Percentiles rank a stretch among this genome's conserved stretches.
Evolutionary conservation across 2,329 filamentous ascomycete genomes (phyloP).

Genomic region (Hortaea sp.): DNA sequence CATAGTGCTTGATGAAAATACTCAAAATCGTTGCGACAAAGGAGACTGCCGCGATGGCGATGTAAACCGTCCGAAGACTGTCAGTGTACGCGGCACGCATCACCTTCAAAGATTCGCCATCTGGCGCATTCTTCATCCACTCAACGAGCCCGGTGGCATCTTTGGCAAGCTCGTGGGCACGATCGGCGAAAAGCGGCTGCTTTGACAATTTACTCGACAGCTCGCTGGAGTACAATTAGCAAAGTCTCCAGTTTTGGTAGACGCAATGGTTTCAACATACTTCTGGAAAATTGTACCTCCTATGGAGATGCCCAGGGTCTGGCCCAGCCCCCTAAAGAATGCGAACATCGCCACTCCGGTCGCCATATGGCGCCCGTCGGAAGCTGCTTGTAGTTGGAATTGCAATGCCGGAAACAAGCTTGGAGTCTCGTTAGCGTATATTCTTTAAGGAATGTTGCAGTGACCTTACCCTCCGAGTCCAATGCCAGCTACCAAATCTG

Average conservation of each 20-base stretch:
- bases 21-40: constrained; percentile 1
- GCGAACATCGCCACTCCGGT: constrained; percentile 55
- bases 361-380: constrained; percentile 46
- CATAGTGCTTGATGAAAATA: constrained; percentile 4
- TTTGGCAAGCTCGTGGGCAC: constrained; percentile 2
- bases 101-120: background rate
- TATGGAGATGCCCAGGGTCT: constrained; percentile 56
- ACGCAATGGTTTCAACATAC: background rate
- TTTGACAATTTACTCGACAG: background rate
- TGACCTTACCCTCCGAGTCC: constrained; percentile 41
- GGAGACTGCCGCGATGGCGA: constrained; percentile 1
- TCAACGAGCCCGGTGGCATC: constrained; percentile 1
- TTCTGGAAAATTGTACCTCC: constrained; percentile 61
- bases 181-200: constrained; percentile 1
- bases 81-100: constrained; percentile 3
- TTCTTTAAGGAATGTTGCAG: background rate
- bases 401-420: constrained; percentile 55
- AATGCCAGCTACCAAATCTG: constrained; percentile 51
- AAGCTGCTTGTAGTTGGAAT: constrained; percentile 54
- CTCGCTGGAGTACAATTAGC: background rate
- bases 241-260: background rate
- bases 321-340: constrained; percentile 57
- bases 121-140: constrained; percentile 1
- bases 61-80: constrained; percentile 1
- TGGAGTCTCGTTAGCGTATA: background rate